phyloP scores from a whole-genome alignment of 371 early-diverging fungal species.

The Capniomyces stellatus region DNA sequence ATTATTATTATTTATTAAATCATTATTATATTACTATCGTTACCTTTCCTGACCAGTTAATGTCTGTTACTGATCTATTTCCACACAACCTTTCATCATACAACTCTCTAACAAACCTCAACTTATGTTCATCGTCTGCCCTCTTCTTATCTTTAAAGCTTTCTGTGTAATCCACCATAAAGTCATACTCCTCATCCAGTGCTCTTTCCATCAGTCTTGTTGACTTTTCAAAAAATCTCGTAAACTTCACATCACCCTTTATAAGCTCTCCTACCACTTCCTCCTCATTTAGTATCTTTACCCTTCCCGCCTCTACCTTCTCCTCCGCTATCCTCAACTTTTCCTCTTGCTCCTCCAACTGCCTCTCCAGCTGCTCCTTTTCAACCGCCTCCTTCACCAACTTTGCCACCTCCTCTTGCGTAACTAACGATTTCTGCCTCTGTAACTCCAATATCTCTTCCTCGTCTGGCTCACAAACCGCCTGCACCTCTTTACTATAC shows the following conservation, averaged over 20 bases:
- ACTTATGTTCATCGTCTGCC: no score
- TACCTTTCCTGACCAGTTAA: slow-evolving; percentile 76
- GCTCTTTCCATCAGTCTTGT: slow-evolving; percentile 80
- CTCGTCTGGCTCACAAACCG: slow-evolving; percentile 41
- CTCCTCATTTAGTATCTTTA: slow-evolving; percentile 49
- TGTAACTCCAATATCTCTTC: slow-evolving; percentile 12
- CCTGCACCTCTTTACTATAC: slow-evolving; percentile 83
- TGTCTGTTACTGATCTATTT: slow-evolving; percentile 57
- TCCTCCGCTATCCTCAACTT: slow-evolving; percentile 38
- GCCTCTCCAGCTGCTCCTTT: slow-evolving; percentile 34
- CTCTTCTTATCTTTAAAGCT: slow-evolving; percentile 69
- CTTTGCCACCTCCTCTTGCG: slow-evolving; percentile 19
- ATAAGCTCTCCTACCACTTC: slow-evolving; percentile 46
- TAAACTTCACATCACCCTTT: slow-evolving; percentile 44
- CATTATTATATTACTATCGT: no score
- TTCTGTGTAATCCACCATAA: slow-evolving; percentile 75
- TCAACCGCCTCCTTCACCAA: slow-evolving; percentile 26
- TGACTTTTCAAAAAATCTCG: slow-evolving; percentile 68
- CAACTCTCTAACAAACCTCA: no score
- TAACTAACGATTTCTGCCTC: slow-evolving; percentile 2
- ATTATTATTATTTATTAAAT: no score
- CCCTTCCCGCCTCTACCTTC: slow-evolving; percentile 19
- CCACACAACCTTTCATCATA: no score
- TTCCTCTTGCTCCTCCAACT: slow-evolving; percentile 37
- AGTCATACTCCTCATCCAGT: slow-evolving; percentile 75